Base-by-base conservation (phyloP, 2,329 filamentous ascomycete genomes). In the Chrysosporium keratinophilum region DNA sequence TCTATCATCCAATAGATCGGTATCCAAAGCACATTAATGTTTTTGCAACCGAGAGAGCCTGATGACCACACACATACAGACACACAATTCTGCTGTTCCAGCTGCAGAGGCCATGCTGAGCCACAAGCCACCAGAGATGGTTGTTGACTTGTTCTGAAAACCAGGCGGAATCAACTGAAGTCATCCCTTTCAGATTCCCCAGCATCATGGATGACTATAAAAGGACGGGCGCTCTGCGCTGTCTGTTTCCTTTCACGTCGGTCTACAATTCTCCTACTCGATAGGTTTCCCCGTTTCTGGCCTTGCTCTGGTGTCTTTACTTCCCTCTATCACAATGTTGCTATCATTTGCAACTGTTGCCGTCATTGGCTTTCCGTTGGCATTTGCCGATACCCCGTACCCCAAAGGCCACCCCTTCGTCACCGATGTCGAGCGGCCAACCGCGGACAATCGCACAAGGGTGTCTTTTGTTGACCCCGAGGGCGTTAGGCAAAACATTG, bases 321-420 rank as follows among this genome's bases (percentile, higher is more conserved):
- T 31, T 14, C 15, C 23, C 3, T 28, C 23, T 28, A 28, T 28
- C 23, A 42, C 17, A 9, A 42, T 50, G 35, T 19, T 33, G 14
- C 14, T 42, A 9, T 17, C 37, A 11, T 42, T 34, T 42, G 17
- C n/a, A 33, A 9, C 44, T 34, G 11, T 17, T 23, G 7, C 31
- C 23, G 19, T 35, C 12, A 12, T 34, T 12, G 4, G 20, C 37
- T 31, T 43, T n/a, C 33, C 20, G 17, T 34, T 50, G 19, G 23
- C 15, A 7, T n/a, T 37, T 35, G 49, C 28, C 7, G 49, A 51
- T 35, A 44, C 23, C 15, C 34, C 31, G 6, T 53, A 47, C 28
- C 50, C 50, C 14, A 53, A 53, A 15, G 50, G 50, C 20, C 50
- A 53, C 31, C 50, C 50, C 10, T 53, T 53, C 34, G 41, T 53